Percentiles rank a stretch among this genome's conserved stretches.
phyloP scores from a whole-genome alignment of 768 basidiomycete species.

The Trametes villosa region DNA sequence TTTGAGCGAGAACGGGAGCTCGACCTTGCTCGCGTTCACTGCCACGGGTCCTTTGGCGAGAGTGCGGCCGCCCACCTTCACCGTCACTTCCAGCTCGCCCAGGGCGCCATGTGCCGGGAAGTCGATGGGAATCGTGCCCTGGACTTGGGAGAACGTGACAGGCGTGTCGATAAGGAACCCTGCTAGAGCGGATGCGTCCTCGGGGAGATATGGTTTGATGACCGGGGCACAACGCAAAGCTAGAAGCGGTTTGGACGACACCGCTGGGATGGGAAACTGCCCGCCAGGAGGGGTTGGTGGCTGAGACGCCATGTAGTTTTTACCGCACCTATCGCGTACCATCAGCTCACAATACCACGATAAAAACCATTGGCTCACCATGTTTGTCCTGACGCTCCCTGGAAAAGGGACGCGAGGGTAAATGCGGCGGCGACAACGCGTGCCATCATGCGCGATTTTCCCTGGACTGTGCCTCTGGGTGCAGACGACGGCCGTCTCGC shows the following conservation, averaged over 20 bases:
- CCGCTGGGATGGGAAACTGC: constrained; percentile 43
- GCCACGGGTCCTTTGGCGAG: constrained; percentile 37
- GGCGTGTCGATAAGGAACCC: constrained; percentile 44
- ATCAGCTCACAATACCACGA: background rate
- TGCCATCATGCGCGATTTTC: constrained; percentile 2
- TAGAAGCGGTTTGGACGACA: constrained; percentile 43
- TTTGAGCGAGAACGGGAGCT: constrained; percentile 40
- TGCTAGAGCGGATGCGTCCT: constrained; percentile 37
- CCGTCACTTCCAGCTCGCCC: constrained; percentile 32
- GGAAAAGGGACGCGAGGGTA: constrained; percentile 1
- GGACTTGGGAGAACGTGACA: constrained; percentile 41
- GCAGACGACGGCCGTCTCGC: constrained; percentile 1
- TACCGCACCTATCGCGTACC: constrained; percentile 48
- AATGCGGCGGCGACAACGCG: constrained; percentile 1
- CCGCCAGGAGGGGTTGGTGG: constrained; percentile 51
- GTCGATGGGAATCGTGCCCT: constrained; percentile 39
- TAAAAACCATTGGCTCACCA: background rate
- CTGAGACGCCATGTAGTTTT: constrained; percentile 48
- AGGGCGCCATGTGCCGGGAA: constrained; percentile 19
- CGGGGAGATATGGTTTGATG: constrained; percentile 51
- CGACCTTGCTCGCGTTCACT: constrained; percentile 42
- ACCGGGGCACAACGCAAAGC: constrained; percentile 52
- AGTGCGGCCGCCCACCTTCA: constrained; percentile 34
- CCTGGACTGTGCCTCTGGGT: background rate
- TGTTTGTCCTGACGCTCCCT: constrained; percentile 9